Evolutionary conservation across 495 filamentous ascomycete species (phyloP).

Genomic region (Copromyces sp.): DNA sequence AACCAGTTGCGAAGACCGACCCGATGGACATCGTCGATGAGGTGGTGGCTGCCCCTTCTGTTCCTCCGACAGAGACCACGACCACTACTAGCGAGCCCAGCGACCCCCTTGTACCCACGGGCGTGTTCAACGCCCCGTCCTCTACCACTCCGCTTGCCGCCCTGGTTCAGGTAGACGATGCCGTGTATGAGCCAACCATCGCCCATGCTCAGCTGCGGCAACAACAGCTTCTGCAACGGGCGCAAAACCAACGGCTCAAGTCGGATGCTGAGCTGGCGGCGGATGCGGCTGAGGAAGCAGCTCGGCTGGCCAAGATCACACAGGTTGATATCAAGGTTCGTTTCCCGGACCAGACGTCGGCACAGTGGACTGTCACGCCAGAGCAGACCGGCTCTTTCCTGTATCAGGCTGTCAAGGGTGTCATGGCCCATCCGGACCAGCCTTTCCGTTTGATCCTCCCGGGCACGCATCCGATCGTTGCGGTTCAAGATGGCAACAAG

Average conservation of each 20-base stretch:
- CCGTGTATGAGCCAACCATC: constrained; percentile 72
- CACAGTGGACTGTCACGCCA: constrained; percentile 53
- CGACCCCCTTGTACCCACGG: constrained; percentile 40
- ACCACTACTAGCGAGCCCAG: background rate
- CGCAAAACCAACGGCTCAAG: constrained; percentile 57
- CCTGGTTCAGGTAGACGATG: constrained; percentile 50
- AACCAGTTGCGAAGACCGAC: background rate
- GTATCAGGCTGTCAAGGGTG: constrained; percentile 52
- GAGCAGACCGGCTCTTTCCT: constrained; percentile 53
- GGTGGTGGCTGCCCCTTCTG: background rate
- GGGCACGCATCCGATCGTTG: constrained; percentile 12
- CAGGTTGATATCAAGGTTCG: constrained; percentile 70
- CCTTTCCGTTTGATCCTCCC: constrained; percentile 41
- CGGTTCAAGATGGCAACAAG: constrained; percentile 24
- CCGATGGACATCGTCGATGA: background rate
- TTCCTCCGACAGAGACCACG: background rate
- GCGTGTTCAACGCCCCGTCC: constrained; percentile 66
- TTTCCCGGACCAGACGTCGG: constrained; percentile 72
- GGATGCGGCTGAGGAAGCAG: constrained; percentile 46
- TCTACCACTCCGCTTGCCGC: constrained; percentile 67
- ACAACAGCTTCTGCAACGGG: constrained; percentile 49
- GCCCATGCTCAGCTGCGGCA: constrained; percentile 80
- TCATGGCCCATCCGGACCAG: constrained; percentile 37
- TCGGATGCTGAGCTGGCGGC: constrained; percentile 58
- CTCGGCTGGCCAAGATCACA: constrained; percentile 51